phyloP scores from a whole-genome alignment of 805 yeast genomes.

The Myxozyma geophila region DNA sequence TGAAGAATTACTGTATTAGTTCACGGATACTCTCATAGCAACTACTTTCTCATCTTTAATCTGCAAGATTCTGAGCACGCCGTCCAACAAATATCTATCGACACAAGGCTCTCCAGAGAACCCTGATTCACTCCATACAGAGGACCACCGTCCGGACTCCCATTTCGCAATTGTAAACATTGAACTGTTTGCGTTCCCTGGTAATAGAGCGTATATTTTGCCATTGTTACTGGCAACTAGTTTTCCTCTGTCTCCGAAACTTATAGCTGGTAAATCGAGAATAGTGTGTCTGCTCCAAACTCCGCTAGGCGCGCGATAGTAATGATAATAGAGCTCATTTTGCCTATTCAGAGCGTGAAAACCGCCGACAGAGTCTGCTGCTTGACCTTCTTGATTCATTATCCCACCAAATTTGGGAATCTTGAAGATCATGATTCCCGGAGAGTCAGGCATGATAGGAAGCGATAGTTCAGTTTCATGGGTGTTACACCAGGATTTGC shows the following conservation, averaged over 20 bases:
- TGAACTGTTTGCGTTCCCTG: conserved; percentile 6
- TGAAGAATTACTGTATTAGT: neutral
- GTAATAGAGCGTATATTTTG: conserved; percentile 1
- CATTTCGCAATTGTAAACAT: conserved; percentile 4
- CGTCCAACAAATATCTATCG: conserved; percentile 5
- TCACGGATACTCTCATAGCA: neutral
- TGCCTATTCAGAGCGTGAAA: conserved; percentile 38
- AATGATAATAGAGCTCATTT: conserved; percentile 33
- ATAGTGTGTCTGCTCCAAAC: neutral
- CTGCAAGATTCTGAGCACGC: conserved; percentile 5
- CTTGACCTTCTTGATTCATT: conserved; percentile 41
- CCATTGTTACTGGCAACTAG: neutral
- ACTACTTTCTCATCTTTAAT: neutral
- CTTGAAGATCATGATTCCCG: conserved; percentile 7
- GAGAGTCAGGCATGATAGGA: conserved; percentile 33
- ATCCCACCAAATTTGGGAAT: conserved; percentile 32
- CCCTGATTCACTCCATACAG: neutral
- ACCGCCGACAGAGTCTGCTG: conserved; percentile 27
- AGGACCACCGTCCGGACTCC: neutral
- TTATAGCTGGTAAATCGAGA: conserved; percentile 9
- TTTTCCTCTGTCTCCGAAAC: conserved; percentile 15
- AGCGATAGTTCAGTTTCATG: conserved; percentile 10
- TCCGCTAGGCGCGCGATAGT: conserved; percentile 14
- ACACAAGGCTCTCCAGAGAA: conserved; percentile 11
- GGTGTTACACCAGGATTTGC: conserved; percentile 35